Base-by-base conservation (phyloP, 306 rosid genomes). In the Argentina anserina region DNA sequence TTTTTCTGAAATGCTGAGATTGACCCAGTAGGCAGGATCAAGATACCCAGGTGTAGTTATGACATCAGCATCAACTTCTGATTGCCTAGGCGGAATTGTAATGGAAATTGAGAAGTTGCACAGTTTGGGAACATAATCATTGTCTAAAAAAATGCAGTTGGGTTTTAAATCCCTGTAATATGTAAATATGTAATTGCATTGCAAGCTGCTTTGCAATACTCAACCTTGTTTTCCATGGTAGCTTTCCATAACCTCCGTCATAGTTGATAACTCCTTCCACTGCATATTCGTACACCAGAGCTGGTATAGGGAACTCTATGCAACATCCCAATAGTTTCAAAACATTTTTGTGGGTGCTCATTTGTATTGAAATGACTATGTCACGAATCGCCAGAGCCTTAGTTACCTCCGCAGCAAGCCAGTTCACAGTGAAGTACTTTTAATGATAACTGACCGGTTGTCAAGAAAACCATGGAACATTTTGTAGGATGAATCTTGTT, bases 261-360 rank as follows among this genome's bases (percentile, higher is more conserved):
- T 0, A 0, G 14, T 42, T 66, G 8, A 66, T 52, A 42, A 3
- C 15, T 42, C 70, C 39, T 14, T 28, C 18, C 12, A 23, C 58
- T 9, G 41, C 72, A 40, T 17, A 0, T 45, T 29, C 72, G 45
- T 17, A 21, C 26, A 45, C 72, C 20, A 67, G 9, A 26, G 39
- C 59, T 17, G 42, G 72, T 45, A 9, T 1, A 7, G 65, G 53
- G 14, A 65, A 52, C 72, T 52, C 65, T 28, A 75, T 37, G 70
- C 72, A 40, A 14, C 55, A 75, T 5, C 66, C 72, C 7, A 52
- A 23, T 3, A 39, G 25, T 7, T 40, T 75, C 28, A 67, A 18
- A 28, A 3, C 26, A 67, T 45, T 67, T 12, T 29, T 33, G 5
- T 45, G 42, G 5, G 9, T 9, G 58, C 41, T 67, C 59, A 67